Evolutionary conservation across 805 yeast species (phyloP).

Genomic region (Candida odintsovae): DNA sequence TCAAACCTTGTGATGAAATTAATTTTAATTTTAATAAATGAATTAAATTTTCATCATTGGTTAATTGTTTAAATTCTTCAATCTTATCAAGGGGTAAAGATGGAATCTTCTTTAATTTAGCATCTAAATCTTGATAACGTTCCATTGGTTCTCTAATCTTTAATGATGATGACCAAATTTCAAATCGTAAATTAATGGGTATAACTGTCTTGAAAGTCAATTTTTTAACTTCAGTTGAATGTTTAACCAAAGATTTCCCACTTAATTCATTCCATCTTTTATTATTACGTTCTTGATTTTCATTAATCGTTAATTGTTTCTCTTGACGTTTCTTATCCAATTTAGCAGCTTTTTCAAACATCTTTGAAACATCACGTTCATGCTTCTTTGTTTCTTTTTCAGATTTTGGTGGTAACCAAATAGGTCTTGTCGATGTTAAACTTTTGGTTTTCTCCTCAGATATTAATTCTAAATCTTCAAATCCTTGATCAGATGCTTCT

Average conservation of each 20-base stretch:
- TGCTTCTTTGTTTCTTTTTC: conserved; percentile 49
- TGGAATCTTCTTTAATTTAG: conserved; percentile 4
- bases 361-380: conserved; percentile 42
- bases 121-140: conserved; percentile 31
- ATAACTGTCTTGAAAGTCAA: conserved; percentile 17
- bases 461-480: conserved; percentile 56
- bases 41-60: conserved; percentile 18
- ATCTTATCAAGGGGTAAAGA: conserved; percentile 19
- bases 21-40: conserved; percentile 29
- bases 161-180: conserved; percentile 15
- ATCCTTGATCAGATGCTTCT: conserved; percentile 31
- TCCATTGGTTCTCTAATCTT: conserved; percentile 24
- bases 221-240: conserved; percentile 18
- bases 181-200: conserved; percentile 20
- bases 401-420: conserved; percentile 65
- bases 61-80: conserved; percentile 16
- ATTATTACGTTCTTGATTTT: conserved; percentile 11
- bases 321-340: conserved; percentile 12
- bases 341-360: conserved; percentile 26
- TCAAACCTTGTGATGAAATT: conserved; percentile 30
- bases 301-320: not conserved
- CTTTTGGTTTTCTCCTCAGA: conserved; percentile 32
- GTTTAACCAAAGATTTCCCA: conserved; percentile 10
- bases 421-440: conserved; percentile 53
- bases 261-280: conserved; percentile 19